Evolutionary conservation across 1,139 yeast species (phyloP).

Genomic region (Arxiozyma heterogenica): DNA sequence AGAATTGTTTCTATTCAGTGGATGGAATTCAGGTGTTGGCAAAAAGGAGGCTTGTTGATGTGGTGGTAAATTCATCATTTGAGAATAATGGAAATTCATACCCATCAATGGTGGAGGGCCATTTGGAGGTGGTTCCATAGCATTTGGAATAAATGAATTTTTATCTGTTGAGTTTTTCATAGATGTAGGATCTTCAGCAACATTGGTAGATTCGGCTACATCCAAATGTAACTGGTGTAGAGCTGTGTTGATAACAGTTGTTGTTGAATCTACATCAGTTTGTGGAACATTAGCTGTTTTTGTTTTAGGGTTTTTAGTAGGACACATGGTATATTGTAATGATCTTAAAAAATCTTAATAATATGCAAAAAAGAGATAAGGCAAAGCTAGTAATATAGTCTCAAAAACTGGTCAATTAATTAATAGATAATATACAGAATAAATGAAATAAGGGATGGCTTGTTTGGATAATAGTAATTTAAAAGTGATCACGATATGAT

Average conservation of each 20-base stretch:
- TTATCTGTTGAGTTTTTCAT: background rate
- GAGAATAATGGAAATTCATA: slow-evolving; percentile 29
- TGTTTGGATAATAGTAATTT: background rate
- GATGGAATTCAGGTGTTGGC: slow-evolving; percentile 20
- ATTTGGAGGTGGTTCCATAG: background rate
- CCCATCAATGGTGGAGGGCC: slow-evolving; percentile 24
- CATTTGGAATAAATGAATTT: background rate
- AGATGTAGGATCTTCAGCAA: background rate
- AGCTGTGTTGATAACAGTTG: slow-evolving; percentile 20
- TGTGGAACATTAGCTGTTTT: slow-evolving; percentile 9
- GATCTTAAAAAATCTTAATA: too few species aligned
- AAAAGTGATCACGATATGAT: background rate
- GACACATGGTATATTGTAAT: background rate
- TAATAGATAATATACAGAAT: too few species aligned
- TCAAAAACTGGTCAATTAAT: too few species aligned
- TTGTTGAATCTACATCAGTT: slow-evolving; percentile 19
- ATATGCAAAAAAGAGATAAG: background rate
- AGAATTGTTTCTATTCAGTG: slow-evolving; percentile 5
- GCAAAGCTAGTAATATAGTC: too few species aligned
- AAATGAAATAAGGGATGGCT: background rate
- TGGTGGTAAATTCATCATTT: slow-evolving; percentile 29
- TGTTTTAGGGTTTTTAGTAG: background rate
- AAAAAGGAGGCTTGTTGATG: slow-evolving; percentile 7
- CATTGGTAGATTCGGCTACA: background rate
- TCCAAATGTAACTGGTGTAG: slow-evolving; percentile 25